Conservation (phyloP, 1,284 basidiomycete species). For the Sanghuangporus sanghuang region DNA sequence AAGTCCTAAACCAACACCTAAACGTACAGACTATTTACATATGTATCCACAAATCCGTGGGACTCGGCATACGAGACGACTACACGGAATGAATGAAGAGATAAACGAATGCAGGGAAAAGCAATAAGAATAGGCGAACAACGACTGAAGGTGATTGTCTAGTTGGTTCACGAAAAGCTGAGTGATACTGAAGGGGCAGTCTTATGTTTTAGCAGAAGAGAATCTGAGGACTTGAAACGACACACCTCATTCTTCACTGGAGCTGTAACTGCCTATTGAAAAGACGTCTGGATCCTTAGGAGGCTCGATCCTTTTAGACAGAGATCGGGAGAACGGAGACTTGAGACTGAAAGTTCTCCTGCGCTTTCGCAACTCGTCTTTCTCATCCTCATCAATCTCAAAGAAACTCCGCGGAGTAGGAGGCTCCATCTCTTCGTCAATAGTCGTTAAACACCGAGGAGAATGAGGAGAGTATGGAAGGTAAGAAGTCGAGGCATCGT, state of each 20-base stretch:
- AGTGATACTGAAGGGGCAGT: not conserved
- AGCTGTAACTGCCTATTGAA: slow-evolving; percentile 12
- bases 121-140: not conserved
- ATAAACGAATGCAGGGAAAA: not conserved
- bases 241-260: not conserved
- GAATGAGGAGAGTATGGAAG: not conserved
- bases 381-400: not conserved
- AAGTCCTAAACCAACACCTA: not conserved
- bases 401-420: not conserved
- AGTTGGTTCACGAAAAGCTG: not conserved
- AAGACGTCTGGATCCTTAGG: slow-evolving; percentile 2
- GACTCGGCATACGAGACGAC: not conserved
- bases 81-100: not conserved
- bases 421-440: not conserved
- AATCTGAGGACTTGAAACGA: not conserved
- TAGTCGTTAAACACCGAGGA: not conserved
- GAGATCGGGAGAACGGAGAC: not conserved
- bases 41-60: not conserved
- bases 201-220: not conserved
- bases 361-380: not conserved
- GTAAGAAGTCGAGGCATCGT: not conserved
- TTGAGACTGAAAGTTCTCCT: not conserved
- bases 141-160: not conserved
- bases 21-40: not conserved
- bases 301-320: not conserved